Percentiles rank a stretch among this genome's conserved stretches.
Conservation (phyloP, 2,329 filamentous ascomycete genomes). For the Penicillium janthinellum region DNA sequence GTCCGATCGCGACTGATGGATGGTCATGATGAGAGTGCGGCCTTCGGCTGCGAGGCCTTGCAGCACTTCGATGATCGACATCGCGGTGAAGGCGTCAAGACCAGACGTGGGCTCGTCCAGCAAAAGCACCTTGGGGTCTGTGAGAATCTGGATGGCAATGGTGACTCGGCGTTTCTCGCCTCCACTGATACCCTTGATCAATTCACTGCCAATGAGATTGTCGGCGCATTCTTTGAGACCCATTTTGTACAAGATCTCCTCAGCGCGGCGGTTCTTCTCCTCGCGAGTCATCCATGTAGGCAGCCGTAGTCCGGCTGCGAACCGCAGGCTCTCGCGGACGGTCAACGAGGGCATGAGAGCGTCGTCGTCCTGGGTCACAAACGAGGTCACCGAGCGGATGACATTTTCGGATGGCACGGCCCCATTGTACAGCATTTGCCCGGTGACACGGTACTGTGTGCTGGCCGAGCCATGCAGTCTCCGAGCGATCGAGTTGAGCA, state of each 20-base stretch:
- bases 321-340: constrained; percentile 72
- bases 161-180: constrained; percentile 77
- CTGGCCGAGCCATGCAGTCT: constrained; percentile 63
- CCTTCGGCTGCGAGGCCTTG: constrained; percentile 71
- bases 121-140: constrained; percentile 70
- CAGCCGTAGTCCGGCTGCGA: constrained; percentile 70
- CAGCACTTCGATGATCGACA: constrained; percentile 74
- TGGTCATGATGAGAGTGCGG: constrained; percentile 73
- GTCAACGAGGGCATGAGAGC: constrained; percentile 73
- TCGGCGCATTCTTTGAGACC: constrained; percentile 77
- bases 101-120: constrained; percentile 78
- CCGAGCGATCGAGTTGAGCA: constrained; percentile 72
- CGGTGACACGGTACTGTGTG: constrained; percentile 64
- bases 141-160: constrained; percentile 76
- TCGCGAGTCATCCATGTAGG: constrained; percentile 69
- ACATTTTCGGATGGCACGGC: constrained; percentile 68
- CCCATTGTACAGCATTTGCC: constrained; percentile 70
- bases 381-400: constrained; percentile 71
- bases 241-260: constrained; percentile 73
- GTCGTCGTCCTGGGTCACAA: constrained; percentile 78
- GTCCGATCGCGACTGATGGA: constrained; percentile 75
- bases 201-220: constrained; percentile 70
- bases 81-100: constrained; percentile 75
- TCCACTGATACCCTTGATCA: constrained; percentile 76
- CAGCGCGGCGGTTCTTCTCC: constrained; percentile 68